Evolutionary conservation across 164 flowering plant species (phyloP), one percentile per base, ranked within the genome.

Genomic region (Aristolochia fimbriata): DNA sequence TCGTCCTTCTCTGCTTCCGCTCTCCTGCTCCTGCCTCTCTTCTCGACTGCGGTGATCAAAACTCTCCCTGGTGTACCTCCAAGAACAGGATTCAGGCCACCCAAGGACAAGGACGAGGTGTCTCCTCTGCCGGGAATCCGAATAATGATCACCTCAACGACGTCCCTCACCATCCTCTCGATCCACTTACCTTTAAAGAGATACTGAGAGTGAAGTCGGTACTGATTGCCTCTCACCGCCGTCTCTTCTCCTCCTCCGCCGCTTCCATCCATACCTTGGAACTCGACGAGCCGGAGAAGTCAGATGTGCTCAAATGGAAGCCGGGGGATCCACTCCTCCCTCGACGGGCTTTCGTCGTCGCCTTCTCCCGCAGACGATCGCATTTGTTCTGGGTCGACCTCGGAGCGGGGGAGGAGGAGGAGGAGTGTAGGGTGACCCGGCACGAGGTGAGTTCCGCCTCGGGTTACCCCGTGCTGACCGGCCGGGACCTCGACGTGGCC

Each of bases 101-200:
- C 19, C 24, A 62, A 60, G 4, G 53, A 15, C 57, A 24, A 59
- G 52, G 49, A 55, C 50, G 6, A 58, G 66, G 16, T 41, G 24
- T 55, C 59, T 20, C 15, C 49, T 64, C 1, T 49, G 5, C 22
- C 59, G 23, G 27, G n/a, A n/a, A n/a, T n/a, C 43, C 27, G 15
- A n/a, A 47, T 30, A 43, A 22, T 60, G 47, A 64, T 75, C 97
- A 85, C 78, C 30, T 71, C 16, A 41, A 74, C 65, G 78, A 72
- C 67, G 52, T 67, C 64, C 97, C 99, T n/a, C 80, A 56, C 70
- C 99, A 90, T 76, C 97, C 97, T 2, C 84, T 93, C 8, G 99
- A 93, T 76, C 99, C 99, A 2, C 84, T 93, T 24, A 91, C 99
- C 51, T 41, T 85, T 62, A 64, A 57, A 51, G 99, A 93, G 65